Percentiles rank a stretch among this genome's conserved stretches.
phyloP scores from a whole-genome alignment of 352 stramenopile species.

The Plasmopara viticola region DNA sequence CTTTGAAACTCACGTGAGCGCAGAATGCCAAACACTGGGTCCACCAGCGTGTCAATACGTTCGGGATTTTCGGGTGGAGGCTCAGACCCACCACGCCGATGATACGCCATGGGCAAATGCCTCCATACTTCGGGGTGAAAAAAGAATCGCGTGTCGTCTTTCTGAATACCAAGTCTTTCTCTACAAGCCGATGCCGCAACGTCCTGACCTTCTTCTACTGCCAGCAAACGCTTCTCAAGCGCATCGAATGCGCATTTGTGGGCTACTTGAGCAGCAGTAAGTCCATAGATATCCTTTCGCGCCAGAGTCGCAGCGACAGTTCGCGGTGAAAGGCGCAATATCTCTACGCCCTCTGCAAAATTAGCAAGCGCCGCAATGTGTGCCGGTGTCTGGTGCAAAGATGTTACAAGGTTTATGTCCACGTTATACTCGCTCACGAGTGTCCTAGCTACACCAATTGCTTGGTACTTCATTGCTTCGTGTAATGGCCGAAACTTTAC shows the following conservation, averaged over 20 bases:
- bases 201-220: slow-evolving; percentile 9
- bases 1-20: slow-evolving; percentile 62
- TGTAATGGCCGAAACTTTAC: slow-evolving; percentile 62
- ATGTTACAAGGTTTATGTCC: slow-evolving; percentile 38
- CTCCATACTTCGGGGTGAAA: slow-evolving; percentile 68
- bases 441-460: slow-evolving; percentile 14
- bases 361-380: slow-evolving; percentile 57
- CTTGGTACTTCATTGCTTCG: slow-evolving; percentile 59
- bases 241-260: slow-evolving; percentile 30
- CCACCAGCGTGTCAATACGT: slow-evolving; percentile 82
- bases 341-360: slow-evolving; percentile 35
- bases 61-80: slow-evolving; percentile 88
- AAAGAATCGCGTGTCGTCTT: slow-evolving; percentile 52
- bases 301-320: slow-evolving; percentile 17
- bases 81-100: slow-evolving; percentile 55
- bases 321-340: slow-evolving; percentile 38
- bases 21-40: slow-evolving; percentile 65
- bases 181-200: not conserved
- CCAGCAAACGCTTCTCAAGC: slow-evolving; percentile 25
- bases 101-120: slow-evolving; percentile 71
- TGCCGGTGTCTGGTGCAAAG: slow-evolving; percentile 52
- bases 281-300: slow-evolving; percentile 39
- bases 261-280: slow-evolving; percentile 46
- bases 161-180: slow-evolving; percentile 2
- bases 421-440: slow-evolving; percentile 40